Percentiles rank a stretch among this genome's conserved stretches.
These are phyloP conservation scores for Moricandia moricandioides DNA, from an alignment of 345 rosid genomes.

Conservation along the genomic window DNA sequence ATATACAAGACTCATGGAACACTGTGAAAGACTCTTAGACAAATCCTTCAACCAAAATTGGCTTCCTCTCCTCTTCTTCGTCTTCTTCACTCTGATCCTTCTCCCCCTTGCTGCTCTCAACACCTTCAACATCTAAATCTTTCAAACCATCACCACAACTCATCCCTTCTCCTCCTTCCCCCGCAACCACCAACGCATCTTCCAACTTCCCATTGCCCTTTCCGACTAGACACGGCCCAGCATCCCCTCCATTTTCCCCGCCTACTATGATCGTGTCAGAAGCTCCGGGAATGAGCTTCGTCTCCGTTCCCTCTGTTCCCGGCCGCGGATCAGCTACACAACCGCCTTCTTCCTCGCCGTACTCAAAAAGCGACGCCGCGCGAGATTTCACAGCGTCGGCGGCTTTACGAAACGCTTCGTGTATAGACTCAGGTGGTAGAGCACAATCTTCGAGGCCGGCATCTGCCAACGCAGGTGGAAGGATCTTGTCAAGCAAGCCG, in stretches of 20 bases:
- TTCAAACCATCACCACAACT: slow-evolving; percentile 36
- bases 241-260: neutral
- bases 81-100: slow-evolving; percentile 20
- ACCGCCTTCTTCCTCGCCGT: slow-evolving; percentile 36
- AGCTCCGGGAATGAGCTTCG: neutral
- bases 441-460: slow-evolving; percentile 82
- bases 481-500: slow-evolving; percentile 44
- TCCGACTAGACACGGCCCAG: slow-evolving; percentile 31
- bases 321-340: slow-evolving; percentile 30
- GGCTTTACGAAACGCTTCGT: slow-evolving; percentile 66
- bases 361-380: slow-evolving; percentile 45
- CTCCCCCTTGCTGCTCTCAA: slow-evolving; percentile 14
- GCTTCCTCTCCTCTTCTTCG: slow-evolving; percentile 22
- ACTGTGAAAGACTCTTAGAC: slow-evolving; percentile 16
- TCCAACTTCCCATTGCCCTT: slow-evolving; percentile 12
- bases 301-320: neutral
- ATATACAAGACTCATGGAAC: neutral
- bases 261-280: slow-evolving; percentile 19
- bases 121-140: slow-evolving; percentile 17
- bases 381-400: slow-evolving; percentile 56
- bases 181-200: neutral
- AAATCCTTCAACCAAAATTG: slow-evolving; percentile 36
- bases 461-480: slow-evolving; percentile 63
- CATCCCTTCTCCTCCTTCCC: slow-evolving; percentile 13
- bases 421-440: slow-evolving; percentile 58